Evolutionary conservation across 2,329 filamentous ascomycete genomes (phyloP).

Genomic region (Paecilomyces variotii): DNA sequence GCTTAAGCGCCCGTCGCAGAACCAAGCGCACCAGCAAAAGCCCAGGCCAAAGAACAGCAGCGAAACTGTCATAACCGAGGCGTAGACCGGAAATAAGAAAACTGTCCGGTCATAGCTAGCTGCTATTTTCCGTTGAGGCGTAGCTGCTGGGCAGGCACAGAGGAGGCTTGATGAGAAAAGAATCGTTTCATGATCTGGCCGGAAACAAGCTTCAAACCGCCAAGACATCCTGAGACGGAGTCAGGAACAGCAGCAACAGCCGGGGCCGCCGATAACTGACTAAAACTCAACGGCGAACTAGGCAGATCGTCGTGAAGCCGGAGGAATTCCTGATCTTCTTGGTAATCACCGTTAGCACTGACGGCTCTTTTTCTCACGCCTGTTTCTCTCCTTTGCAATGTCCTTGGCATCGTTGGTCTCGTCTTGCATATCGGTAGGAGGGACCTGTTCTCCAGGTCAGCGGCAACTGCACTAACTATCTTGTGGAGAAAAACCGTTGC

Average conservation of each 20-base stretch:
- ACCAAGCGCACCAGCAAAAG: not conserved
- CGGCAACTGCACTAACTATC: not conserved
- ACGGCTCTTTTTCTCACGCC: not conserved
- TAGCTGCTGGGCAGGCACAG: not conserved
- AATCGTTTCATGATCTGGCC: constrained; percentile 1
- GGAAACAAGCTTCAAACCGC: constrained; percentile 1
- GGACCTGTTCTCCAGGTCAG: not conserved
- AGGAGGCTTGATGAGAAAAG: not conserved
- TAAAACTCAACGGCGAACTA: not conserved
- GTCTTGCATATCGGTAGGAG: not conserved
- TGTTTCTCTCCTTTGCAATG: not conserved
- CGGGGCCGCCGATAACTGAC: not conserved
- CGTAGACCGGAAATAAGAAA: not conserved
- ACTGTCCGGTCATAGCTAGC: not conserved
- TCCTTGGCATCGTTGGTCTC: not conserved
- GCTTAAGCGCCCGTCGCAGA: not conserved
- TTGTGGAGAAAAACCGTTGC: not conserved
- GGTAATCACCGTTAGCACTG: not conserved
- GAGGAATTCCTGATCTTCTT: not conserved
- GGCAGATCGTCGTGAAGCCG: not conserved
- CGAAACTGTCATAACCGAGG: not conserved
- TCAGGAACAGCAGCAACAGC: not conserved
- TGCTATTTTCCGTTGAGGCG: not conserved
- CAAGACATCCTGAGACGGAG: not conserved
- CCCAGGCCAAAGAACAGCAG: not conserved